phyloP scores from a whole-genome alignment of 768 basidiomycete genomes.

The Clitopilus passeckerianus region DNA sequence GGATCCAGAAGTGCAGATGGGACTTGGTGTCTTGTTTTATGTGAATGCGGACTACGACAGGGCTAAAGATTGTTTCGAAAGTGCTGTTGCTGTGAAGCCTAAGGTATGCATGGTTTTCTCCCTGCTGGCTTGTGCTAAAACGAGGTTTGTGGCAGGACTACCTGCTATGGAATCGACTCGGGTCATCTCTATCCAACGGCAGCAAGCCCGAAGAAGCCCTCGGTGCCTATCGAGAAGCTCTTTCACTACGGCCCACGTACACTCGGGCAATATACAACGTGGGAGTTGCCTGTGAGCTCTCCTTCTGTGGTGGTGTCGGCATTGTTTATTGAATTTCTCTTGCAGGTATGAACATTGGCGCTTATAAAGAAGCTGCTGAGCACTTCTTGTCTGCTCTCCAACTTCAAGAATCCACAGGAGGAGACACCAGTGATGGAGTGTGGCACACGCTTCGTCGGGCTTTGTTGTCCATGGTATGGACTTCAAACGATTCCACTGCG shows the following conservation, averaged over 20 bases:
- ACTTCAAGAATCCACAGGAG: conserved; percentile 67
- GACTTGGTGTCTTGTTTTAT: conserved; percentile 90
- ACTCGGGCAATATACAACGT: conserved; percentile 98
- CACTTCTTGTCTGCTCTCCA: conserved; percentile 86
- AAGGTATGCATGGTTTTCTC: conserved; percentile 26
- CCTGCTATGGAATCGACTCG: conserved; percentile 91
- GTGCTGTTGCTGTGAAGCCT: conserved; percentile 76
- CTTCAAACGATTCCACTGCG: not conserved
- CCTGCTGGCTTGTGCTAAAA: not conserved
- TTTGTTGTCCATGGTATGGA: conserved; percentile 71
- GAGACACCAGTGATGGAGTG: conserved; percentile 75
- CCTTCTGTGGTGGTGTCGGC: conserved; percentile 3
- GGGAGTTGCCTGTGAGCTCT: conserved; percentile 86
- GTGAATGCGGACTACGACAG: conserved; percentile 80
- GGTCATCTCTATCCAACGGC: conserved; percentile 92
- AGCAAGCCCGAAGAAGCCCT: conserved; percentile 92
- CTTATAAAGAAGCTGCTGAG: conserved; percentile 92
- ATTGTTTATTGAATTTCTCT: conserved; percentile 2
- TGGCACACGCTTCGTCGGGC: conserved; percentile 88
- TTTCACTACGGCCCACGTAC: conserved; percentile 89
- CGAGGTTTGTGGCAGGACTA: conserved; percentile 60
- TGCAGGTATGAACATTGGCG: conserved; percentile 91
- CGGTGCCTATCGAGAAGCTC: conserved; percentile 84
- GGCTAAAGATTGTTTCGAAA: conserved; percentile 93
- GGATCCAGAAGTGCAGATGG: conserved; percentile 92